Base-by-base conservation (phyloP, 2,329 filamentous ascomycete species). In the Colletotrichum siamense region DNA sequence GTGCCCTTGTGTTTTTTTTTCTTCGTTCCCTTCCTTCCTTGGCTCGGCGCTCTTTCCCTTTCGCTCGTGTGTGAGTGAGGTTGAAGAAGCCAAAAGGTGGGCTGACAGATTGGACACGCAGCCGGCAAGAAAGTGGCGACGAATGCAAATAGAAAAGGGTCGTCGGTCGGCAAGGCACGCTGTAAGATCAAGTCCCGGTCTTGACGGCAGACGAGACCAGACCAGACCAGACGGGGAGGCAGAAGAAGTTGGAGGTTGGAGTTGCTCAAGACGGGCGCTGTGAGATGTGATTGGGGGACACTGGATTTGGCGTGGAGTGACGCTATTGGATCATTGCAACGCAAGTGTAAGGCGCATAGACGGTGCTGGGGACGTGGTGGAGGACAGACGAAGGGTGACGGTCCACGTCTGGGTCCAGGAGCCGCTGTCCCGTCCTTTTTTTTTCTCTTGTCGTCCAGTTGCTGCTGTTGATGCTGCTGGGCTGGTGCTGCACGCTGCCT, bases 241-340 rank as follows among this genome's bases (percentile, higher is more conserved):
- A 52, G 44, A 34, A 59, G 24, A 61, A 59, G 64, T 59, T 73
- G 73, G 57, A 76, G 76, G 68, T 69, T 77, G 76, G 76, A 76
- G 73, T 70, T 69, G 73, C 61, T 71, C 64, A 70, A 59, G 69
- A 36, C 69, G 49, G 49, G 65, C 52, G 76, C 52, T 67, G 69
- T 67, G 68, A 66, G 49, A 57, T 63, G 65, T 76, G 73, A 76
- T 77, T 77, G 76, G 76, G 69, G 76, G 69, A 30, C 30, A 78
- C 74, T 72, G 76, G 73, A 73, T 76, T 52, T 80, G 79, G 83
- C 82, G 83, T 84, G 83, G 81, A 81, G 71, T 79, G 59, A 77
- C 74, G 71, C 79, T 80, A 84, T 84, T 84, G 83, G 82, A 79
- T 77, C 75, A 49, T 68, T 73, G 57, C 69, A 32, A 77, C 66